Base-by-base conservation (phyloP, 2,329 filamentous ascomycete genomes). In the Meredithiella fracta region DNA sequence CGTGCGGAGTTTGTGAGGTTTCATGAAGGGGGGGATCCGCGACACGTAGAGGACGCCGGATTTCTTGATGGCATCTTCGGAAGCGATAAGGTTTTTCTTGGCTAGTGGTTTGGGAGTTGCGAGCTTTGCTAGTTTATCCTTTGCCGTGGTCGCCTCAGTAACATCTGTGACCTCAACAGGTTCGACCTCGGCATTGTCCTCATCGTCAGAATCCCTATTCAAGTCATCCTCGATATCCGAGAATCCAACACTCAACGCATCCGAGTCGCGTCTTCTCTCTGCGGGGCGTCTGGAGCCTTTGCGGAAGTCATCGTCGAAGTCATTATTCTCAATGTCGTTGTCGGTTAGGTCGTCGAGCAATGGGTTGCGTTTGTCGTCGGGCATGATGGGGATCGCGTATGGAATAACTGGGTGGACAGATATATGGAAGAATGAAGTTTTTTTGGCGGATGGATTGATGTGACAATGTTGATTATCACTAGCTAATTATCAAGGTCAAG, bases 21-120 rank as follows among this genome's bases (percentile, higher is more conserved):
- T 90, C 86, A 94, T 92, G 68, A 90, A 94, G 0, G 88, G 88
- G 3, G 88, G 87, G 60, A 92, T 79, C 58, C 87, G 81, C 3
- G 86, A 91, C 60, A 94, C 74, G 69, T 92, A 94, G 59, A 92
- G 74, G 11, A 94, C 85, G 60, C 87, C 87, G 0, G 85, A 88
- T 65, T 82, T 84, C 62, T 79, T 80, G 59, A 84, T 75, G 22
- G 81, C 80, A 37, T 76, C 76, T 60, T 81, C 78, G 9, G 80
- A 77, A 3, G 74, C 73, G 40, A 83, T 76, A 51, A 86, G 76
- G 64, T 86, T 84, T 69, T 85, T 82, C 65, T 83, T 80, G 44
- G 76, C 73, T 58, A 85, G 68, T n/a, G 49, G 37, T 26, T 57
- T 58, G 22, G 57, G 53, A 14, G 54, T 53, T 0, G 57, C 55